Conservation (phyloP, 2,329 filamentous ascomycete genomes). For the Paraconiothyrium brasiliense region DNA sequence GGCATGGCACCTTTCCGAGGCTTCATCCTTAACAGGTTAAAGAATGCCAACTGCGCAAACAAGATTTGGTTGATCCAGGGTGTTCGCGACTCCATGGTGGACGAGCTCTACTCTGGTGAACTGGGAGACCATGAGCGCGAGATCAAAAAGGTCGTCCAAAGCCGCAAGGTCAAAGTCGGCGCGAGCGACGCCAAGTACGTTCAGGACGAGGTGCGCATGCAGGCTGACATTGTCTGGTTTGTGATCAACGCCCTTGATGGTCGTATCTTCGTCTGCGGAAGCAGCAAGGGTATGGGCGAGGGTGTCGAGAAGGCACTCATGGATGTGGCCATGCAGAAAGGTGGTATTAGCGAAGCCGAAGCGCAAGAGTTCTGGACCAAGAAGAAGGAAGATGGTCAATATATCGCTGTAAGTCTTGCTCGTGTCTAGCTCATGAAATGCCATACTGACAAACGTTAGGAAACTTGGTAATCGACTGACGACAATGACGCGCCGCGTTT, state of each 20-base stretch:
- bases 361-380: slow-evolving; percentile 87
- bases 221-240: slow-evolving; percentile 98
- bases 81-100: slow-evolving; percentile 89
- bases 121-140: slow-evolving; percentile 85
- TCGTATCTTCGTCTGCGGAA: slow-evolving; percentile 94
- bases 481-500: not conserved
- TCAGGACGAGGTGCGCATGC: slow-evolving; percentile 90
- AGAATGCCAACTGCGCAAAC: slow-evolving; percentile 95
- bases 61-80: slow-evolving; percentile 98
- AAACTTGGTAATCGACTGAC: slow-evolving; percentile 19
- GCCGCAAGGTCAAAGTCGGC: slow-evolving; percentile 53
- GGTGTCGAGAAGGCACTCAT: slow-evolving; percentile 89
- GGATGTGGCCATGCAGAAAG: slow-evolving; percentile 92
- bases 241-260: slow-evolving; percentile 97
- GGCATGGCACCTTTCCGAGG: slow-evolving; percentile 97
- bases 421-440: not conserved
- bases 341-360: slow-evolving; percentile 82
- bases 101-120: slow-evolving; percentile 96
- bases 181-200: slow-evolving; percentile 84
- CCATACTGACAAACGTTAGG: slow-evolving; percentile 13
- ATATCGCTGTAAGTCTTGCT: slow-evolving; percentile 74
- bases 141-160: slow-evolving; percentile 62
- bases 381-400: slow-evolving; percentile 93
- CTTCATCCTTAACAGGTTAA: slow-evolving; percentile 92
- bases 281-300: slow-evolving; percentile 96